phyloP scores from a whole-genome alignment of 148 eudicot genomes.

The Rhododendron williamsianum region DNA sequence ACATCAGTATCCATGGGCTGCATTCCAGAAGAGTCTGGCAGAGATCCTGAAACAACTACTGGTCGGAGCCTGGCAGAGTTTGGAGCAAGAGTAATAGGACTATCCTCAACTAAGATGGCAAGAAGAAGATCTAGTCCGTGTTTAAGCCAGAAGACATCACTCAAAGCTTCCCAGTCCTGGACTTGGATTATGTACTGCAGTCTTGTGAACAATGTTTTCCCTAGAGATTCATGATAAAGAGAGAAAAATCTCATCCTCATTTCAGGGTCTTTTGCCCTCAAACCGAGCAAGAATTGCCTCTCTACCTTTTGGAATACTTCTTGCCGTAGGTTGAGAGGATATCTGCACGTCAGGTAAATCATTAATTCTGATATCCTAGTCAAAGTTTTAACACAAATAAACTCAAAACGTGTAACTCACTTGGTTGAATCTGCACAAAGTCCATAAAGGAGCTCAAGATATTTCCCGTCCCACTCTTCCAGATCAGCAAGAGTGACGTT shows the following conservation, averaged over 20 bases:
- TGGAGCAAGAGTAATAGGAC: conserved; percentile 91
- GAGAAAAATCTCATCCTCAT: conserved; percentile 76
- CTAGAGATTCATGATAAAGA: conserved; percentile 86
- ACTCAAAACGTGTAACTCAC: conserved; percentile 30
- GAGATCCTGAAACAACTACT: conserved; percentile 47
- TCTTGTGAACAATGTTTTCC: conserved; percentile 72
- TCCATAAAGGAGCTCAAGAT: conserved; percentile 81
- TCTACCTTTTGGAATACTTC: conserved; percentile 95
- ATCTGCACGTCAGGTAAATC: conserved; percentile 42
- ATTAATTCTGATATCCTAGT: conserved; percentile 7
- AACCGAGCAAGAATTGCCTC: conserved; percentile 91
- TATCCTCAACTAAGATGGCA: conserved; percentile 88
- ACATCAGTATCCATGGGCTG: conserved; percentile 58
- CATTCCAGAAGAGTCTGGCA: conserved; percentile 53
- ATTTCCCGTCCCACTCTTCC: conserved; percentile 92
- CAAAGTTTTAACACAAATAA: background rate
- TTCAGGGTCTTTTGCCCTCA: conserved; percentile 92
- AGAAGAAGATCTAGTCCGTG: conserved; percentile 99
- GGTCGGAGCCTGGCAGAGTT: conserved; percentile 88
- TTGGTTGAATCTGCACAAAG: conserved; percentile 90
- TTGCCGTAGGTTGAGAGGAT: conserved; percentile 61
- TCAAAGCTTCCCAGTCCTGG: conserved; percentile 98
- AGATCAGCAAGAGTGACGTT: conserved; percentile 48
- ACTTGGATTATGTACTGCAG: conserved; percentile 84
- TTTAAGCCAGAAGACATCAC: conserved; percentile 98